Percentiles rank a stretch among this genome's conserved stretches.
Evolutionary conservation across 169 alveolate genomes (phyloP).

Genomic region (Fabrea salina): DNA sequence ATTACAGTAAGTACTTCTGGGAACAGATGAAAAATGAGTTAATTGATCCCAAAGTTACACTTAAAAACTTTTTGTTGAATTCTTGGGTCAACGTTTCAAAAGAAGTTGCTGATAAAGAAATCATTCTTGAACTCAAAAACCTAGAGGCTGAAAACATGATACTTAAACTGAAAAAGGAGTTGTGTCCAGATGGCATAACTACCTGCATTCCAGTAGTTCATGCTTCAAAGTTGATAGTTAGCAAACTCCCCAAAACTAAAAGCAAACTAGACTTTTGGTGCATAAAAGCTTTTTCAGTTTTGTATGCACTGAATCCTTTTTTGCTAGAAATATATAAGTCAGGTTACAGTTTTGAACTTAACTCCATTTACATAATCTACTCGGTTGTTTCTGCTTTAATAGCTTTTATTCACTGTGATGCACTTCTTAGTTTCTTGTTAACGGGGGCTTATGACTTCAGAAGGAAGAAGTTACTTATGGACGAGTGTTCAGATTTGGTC

Average conservation of each 20-base stretch:
- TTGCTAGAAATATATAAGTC: neutral
- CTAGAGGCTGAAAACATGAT: neutral
- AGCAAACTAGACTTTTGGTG: neutral
- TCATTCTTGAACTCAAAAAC: neutral
- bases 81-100: neutral
- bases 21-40: neutral
- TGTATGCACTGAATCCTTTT: neutral
- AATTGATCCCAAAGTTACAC: neutral
- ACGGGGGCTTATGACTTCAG: constrained; percentile 1
- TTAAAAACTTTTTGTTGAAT: neutral
- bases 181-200: neutral
- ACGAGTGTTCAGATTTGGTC: neutral
- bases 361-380: neutral
- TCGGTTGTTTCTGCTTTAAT: neutral
- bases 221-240: neutral
- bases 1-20: neutral
- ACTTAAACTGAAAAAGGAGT: neutral
- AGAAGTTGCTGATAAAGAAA: neutral
- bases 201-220: neutral
- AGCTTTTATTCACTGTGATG: neutral
- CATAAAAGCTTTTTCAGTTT: neutral
- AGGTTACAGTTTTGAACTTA: neutral
- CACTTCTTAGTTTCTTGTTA: neutral
- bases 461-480: constrained; percentile 1
- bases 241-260: neutral